These are phyloP conservation scores for Orbilia quercus DNA, from an alignment of 2,329 filamentous ascomycete species.

Conservation along the genomic window DNA sequence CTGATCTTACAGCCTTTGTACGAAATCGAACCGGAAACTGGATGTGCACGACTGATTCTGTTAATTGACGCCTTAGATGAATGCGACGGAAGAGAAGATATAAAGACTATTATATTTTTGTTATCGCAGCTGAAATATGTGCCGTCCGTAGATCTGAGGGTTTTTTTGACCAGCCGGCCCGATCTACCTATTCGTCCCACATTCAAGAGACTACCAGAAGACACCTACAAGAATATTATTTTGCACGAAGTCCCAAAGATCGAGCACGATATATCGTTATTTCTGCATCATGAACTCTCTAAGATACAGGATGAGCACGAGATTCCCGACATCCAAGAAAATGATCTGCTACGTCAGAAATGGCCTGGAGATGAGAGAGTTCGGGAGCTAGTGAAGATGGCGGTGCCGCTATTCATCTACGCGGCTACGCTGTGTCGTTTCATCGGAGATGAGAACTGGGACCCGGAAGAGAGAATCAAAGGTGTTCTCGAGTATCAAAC, in stretches of 20 bases:
- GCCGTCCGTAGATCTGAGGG: constrained; percentile 54
- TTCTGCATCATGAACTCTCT: constrained; percentile 61
- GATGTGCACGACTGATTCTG: constrained; percentile 49
- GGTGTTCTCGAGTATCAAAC: constrained; percentile 17
- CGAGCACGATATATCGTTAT: constrained; percentile 63
- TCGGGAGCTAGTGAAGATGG: constrained; percentile 9
- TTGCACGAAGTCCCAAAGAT: constrained; percentile 63
- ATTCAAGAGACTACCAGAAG: constrained; percentile 61
- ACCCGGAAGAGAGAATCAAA: constrained; percentile 19
- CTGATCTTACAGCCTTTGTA: constrained; percentile 1
- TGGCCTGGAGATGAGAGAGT: constrained; percentile 18
- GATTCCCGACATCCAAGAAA: constrained; percentile 60
- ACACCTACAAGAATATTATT: constrained; percentile 61
- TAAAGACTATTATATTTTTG: constrained; percentile 61
- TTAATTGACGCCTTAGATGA: constrained; percentile 63
- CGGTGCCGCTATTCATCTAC: constrained; percentile 36
- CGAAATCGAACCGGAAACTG: background rate
- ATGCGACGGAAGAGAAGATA: constrained; percentile 61
- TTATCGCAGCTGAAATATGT: constrained; percentile 51
- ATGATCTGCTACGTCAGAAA: background rate
- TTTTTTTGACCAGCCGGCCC: constrained; percentile 66
- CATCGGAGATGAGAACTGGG: constrained; percentile 9
- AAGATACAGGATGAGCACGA: constrained; percentile 60
- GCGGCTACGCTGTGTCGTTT: constrained; percentile 31
- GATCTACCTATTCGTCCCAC: constrained; percentile 63